Evolutionary conservation across 2,329 filamentous ascomycete genomes (phyloP), one percentile per base, ranked within the genome.

Genomic region (Xylariaceae sp.): DNA sequence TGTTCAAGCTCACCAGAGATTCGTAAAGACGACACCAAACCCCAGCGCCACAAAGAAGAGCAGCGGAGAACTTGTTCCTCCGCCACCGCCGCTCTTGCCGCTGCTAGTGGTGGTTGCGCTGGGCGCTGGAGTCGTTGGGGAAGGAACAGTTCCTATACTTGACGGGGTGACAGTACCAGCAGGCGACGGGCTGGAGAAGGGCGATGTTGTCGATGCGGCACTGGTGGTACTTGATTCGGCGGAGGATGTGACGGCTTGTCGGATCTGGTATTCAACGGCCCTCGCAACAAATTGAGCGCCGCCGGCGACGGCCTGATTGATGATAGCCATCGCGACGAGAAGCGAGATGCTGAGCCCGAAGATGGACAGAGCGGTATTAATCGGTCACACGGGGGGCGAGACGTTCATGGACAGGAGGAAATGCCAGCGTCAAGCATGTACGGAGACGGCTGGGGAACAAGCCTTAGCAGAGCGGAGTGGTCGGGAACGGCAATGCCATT

Each of bases 11-110:
- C 72, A 96, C 92, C 92, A 98, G 61, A 98, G 67, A 60, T 98
- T 98, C 32, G 92, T 98, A 55, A 98, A 98, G 28, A 98, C 92
- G 14, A 98, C 92, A 50, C 92, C 92, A 52, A 98, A 96, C 4
- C 92, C 92, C 19, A 98, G 69, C 12, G 92, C 90, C 36, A 96
- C 88, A 57, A 96, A 95, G 65, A 96, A 96, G 5, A 92, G 67
- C 36, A 92, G 60, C 24, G 84, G 84, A 23, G 83, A 88, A 55
- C 73, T 84, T 28, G 77, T 82, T 6, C 42, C 22, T 72, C 73
- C 67, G 42, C 56, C 50, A 21, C 63, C 61, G 18, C 56, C 57
- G 29, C 54, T 52, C 13, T 39, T 37, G 12, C 40, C 39, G 33
- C 43, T 43, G 40, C 47, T 33, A 45, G 38, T 42, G 42, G 35